A percentile compares a stretch with the other conserved stretches of the same genome.
phyloP scores from a whole-genome alignment of 2,329 filamentous ascomycete species.

The Chrysosporium queenslandicum region DNA sequence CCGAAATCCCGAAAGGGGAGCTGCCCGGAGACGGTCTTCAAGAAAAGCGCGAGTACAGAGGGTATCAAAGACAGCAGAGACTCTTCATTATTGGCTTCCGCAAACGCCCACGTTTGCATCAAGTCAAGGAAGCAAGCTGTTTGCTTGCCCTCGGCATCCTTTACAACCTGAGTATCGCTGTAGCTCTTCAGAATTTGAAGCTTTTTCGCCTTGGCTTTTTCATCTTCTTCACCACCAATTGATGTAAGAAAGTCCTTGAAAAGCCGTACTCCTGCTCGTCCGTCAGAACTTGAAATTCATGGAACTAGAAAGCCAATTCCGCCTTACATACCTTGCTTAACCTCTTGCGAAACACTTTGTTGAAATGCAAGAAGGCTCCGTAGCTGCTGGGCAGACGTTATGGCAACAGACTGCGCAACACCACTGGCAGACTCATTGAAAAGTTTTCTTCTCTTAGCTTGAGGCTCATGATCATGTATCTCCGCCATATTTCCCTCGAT shows the following conservation, averaged over 20 bases:
- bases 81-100: conserved; percentile 68
- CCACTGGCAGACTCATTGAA: conserved; percentile 20
- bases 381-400: conserved; percentile 52
- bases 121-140: conserved; percentile 63
- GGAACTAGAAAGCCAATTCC: not conserved
- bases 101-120: conserved; percentile 81
- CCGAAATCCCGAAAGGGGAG: conserved; percentile 68
- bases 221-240: conserved; percentile 30
- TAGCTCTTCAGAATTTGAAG: conserved; percentile 39
- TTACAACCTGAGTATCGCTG: conserved; percentile 45
- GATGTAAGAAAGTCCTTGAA: conserved; percentile 39
- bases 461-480: conserved; percentile 26
- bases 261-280: conserved; percentile 30
- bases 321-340: conserved; percentile 51
- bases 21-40: conserved; percentile 65
- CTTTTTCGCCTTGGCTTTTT: conserved; percentile 31
- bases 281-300: conserved; percentile 4
- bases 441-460: conserved; percentile 35
- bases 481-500: conserved; percentile 24
- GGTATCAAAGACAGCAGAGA: conserved; percentile 69
- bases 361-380: conserved; percentile 59
- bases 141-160: conserved; percentile 44
- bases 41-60: conserved; percentile 68
- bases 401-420: conserved; percentile 17
- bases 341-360: conserved; percentile 49